These are phyloP conservation scores for Lactifluus hygrophoroides DNA, from an alignment of 768 basidiomycete species.

Conservation along the genomic window DNA sequence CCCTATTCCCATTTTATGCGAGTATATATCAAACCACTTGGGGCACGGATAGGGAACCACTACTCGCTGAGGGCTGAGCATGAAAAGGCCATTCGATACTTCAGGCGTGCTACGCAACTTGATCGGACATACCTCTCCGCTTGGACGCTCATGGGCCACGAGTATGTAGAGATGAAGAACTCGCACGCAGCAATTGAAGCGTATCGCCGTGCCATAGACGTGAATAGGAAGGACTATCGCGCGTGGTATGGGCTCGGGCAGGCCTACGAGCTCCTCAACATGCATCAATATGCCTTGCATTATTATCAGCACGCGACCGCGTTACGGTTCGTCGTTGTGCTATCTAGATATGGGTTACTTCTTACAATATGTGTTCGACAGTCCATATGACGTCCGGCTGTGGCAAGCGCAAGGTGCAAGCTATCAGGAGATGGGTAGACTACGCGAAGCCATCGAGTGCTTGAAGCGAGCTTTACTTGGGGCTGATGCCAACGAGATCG, in stretches of 20 bases:
- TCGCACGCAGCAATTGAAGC: constrained; percentile 98
- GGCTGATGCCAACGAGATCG: constrained; percentile 68
- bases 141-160: constrained; percentile 99
- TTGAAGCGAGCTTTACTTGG: constrained; percentile 83
- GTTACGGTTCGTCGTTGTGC: constrained; percentile 47
- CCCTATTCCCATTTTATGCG: not conserved
- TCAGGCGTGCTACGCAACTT: constrained; percentile 87
- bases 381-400: constrained; percentile 91
- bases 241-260: constrained; percentile 99
- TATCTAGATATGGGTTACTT: not conserved
- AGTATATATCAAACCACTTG: not conserved
- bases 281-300: constrained; percentile 93
- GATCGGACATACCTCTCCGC: constrained; percentile 93
- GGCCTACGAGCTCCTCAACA: constrained; percentile 92
- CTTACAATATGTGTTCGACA: constrained; percentile 26
- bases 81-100: constrained; percentile 93
- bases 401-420: constrained; percentile 94
- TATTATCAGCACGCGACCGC: constrained; percentile 97
- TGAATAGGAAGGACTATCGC: constrained; percentile 93
- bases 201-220: constrained; percentile 91
- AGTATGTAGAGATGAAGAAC: constrained; percentile 98
- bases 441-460: constrained; percentile 84
- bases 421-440: constrained; percentile 87
- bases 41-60: constrained; percentile 69
- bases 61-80: constrained; percentile 91